Percentiles rank a stretch among this genome's conserved stretches.
Conservation (phyloP, 129 eudicot genomes). For the Smallanthus sonchifolius region DNA sequence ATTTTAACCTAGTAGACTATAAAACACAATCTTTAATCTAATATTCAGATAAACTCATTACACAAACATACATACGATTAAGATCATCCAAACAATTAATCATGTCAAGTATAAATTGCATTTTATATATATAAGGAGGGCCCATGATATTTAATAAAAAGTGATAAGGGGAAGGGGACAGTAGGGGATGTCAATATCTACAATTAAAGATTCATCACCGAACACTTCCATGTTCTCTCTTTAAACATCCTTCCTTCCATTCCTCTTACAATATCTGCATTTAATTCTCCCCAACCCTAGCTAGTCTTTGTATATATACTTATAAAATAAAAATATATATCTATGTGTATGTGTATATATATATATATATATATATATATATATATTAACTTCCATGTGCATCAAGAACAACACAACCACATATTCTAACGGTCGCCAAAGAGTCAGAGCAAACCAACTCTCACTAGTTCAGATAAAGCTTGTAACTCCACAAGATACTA, state of each 20-base stretch:
- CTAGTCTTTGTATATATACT: not conserved
- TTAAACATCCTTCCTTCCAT: slow-evolving; percentile 42
- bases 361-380: not conserved
- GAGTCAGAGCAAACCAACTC: slow-evolving; percentile 25
- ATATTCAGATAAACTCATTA: too few relatives aligned
- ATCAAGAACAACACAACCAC: slow-evolving; percentile 37
- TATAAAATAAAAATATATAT: not conserved
- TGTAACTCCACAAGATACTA: not conserved
- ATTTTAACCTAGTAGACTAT: too few relatives aligned
- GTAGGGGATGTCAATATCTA: slow-evolving; percentile 53
- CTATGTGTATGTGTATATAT: not conserved
- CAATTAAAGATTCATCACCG: slow-evolving; percentile 48
- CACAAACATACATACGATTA: too few relatives aligned
- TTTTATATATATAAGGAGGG: not conserved
- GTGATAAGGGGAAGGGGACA: slow-evolving; percentile 56
- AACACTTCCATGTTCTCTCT: slow-evolving; percentile 79
- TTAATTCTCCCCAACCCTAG: slow-evolving; percentile 37
- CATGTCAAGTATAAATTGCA: too few relatives aligned
- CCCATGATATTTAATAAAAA: slow-evolving; percentile 35
- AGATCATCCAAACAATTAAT: too few relatives aligned
- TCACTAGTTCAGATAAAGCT: slow-evolving; percentile 23
- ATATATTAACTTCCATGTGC: slow-evolving; percentile 26
- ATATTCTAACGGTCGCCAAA: slow-evolving; percentile 8
- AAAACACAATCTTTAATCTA: too few relatives aligned
- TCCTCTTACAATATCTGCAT: slow-evolving; percentile 48